Evolutionary conservation across 768 basidiomycete species (phyloP).

Genomic region (Kwoniella mangroviensis): DNA sequence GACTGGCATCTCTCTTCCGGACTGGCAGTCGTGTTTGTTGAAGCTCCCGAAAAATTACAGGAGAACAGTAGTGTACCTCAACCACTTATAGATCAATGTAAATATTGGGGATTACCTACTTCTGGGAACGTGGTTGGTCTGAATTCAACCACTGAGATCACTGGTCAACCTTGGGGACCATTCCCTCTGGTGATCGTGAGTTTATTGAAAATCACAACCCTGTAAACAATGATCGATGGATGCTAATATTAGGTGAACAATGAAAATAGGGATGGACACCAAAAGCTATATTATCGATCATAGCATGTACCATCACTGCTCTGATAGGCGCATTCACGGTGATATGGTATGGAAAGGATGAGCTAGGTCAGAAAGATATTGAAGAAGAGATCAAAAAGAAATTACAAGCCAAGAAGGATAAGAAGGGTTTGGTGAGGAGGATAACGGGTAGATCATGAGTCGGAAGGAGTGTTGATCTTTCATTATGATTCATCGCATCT

Average conservation of each 20-base stretch:
- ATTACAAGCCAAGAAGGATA: constrained; percentile 64
- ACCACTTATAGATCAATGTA: constrained; percentile 73
- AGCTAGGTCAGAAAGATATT: constrained; percentile 78
- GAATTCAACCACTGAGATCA: constrained; percentile 70
- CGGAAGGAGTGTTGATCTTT: neutral
- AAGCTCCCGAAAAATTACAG: constrained; percentile 76
- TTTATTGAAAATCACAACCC: neutral
- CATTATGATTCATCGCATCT: neutral
- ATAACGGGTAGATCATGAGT: constrained; percentile 15
- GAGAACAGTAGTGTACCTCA: constrained; percentile 63
- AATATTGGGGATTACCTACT: constrained; percentile 64
- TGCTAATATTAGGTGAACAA: neutral
- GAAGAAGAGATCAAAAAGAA: constrained; percentile 70
- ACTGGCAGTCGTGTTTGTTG: constrained; percentile 81
- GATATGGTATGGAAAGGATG: constrained; percentile 82
- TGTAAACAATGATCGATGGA: neutral
- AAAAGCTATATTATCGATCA: constrained; percentile 55
- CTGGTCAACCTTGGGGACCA: constrained; percentile 66
- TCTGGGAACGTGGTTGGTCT: constrained; percentile 89
- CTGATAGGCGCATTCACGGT: constrained; percentile 80
- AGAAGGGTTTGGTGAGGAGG: constrained; percentile 23
- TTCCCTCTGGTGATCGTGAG: constrained; percentile 72
- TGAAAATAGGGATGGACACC: constrained; percentile 56
- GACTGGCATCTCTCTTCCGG: constrained; percentile 62
- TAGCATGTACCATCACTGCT: constrained; percentile 78